A percentile compares a stretch with the other conserved stretches of the same genome.
phyloP scores from a whole-genome alignment of 202 grass and related monocot genomes.

The Zoysia matrella region DNA sequence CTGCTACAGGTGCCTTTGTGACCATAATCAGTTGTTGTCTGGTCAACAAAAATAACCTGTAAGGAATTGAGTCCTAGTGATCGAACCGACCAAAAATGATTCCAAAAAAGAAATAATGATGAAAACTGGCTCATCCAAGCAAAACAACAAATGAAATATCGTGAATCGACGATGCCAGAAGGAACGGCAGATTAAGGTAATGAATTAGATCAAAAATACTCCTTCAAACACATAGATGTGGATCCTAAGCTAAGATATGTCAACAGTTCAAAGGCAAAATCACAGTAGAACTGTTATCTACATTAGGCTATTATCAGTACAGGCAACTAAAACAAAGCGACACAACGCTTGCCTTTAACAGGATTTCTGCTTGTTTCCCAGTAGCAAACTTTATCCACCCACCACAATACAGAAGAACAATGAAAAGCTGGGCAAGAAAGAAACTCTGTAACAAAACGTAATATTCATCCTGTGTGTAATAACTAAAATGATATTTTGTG shows the following conservation, averaged over 20 bases:
- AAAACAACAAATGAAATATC: neutral
- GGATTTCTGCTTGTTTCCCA: neutral
- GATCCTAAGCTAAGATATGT: neutral
- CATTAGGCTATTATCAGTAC: neutral
- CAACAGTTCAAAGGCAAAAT: neutral
- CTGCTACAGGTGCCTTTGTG: neutral
- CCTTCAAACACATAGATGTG: neutral
- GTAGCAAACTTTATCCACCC: conserved; percentile 7
- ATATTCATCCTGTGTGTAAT: conserved; percentile 5
- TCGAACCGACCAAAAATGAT: neutral
- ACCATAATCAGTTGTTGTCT: neutral
- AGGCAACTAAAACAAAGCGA: conserved; percentile 2
- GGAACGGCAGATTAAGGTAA: neutral
- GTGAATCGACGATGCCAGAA: neutral
- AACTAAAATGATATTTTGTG: neutral
- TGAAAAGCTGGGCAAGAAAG: conserved; percentile 7
- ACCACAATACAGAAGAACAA: neutral
- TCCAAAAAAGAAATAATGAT: neutral
- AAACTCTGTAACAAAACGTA: conserved; percentile 4
- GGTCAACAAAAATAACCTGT: neutral
- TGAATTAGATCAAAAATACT: neutral
- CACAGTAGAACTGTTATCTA: neutral
- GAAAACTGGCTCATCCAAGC: neutral
- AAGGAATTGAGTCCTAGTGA: neutral
- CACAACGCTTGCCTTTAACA: no score